Conservation (phyloP, 2,329 filamentous ascomycete species). For the Botrytis cinerea region DNA sequence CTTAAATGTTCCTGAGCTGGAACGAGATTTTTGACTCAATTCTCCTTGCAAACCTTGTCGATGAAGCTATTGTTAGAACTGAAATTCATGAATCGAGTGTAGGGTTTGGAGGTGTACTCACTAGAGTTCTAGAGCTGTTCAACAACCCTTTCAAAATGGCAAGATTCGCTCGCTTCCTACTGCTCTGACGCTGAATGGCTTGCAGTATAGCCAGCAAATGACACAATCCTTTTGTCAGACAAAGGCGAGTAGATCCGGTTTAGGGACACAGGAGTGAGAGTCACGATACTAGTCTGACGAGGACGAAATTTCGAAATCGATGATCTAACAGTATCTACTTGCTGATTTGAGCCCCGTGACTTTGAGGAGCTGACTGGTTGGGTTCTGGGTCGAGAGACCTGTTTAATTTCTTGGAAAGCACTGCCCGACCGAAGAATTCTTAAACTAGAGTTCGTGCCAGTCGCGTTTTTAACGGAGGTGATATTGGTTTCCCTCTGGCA, state of each 20-base stretch:
- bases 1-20: neutral
- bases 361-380: neutral
- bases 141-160: neutral
- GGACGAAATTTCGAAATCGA: neutral
- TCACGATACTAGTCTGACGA: neutral
- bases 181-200: neutral
- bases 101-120: neutral
- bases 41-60: neutral
- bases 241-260: neutral
- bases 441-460: neutral
- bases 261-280: neutral
- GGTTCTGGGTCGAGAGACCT: neutral
- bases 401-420: neutral
- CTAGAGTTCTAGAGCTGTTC: neutral
- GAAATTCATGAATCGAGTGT: neutral
- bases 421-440: neutral
- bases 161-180: neutral
- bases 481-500: neutral
- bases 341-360: neutral
- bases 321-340: neutral
- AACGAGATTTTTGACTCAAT: neutral
- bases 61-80: neutral
- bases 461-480: neutral
- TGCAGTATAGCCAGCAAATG: neutral
- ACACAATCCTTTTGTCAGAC: neutral